Conservation (phyloP, 768 basidiomycete species). For the Suillus paluster region DNA sequence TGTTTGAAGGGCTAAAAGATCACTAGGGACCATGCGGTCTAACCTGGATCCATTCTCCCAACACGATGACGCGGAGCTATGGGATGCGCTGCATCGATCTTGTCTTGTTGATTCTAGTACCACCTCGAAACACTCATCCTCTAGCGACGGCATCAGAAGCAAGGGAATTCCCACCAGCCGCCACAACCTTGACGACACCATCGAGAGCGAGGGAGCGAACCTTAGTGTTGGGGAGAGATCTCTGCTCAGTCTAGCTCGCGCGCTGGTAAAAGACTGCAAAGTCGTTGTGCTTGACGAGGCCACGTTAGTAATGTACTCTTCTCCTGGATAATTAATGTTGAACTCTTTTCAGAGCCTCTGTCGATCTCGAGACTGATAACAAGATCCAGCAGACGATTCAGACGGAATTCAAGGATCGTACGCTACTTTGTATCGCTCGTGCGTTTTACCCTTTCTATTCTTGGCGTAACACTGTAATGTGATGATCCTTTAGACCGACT, state of each 20-base stretch:
- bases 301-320: slow-evolving; percentile 32
- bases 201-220: slow-evolving; percentile 59
- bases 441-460: slow-evolving; percentile 23
- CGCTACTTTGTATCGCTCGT: slow-evolving; percentile 53
- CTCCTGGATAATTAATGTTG: slow-evolving; percentile 11
- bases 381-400: slow-evolving; percentile 55
- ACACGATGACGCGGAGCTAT: slow-evolving; percentile 67
- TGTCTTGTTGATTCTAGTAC: slow-evolving; percentile 42
- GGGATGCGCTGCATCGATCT: slow-evolving; percentile 74
- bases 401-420: slow-evolving; percentile 51
- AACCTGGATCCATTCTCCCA: slow-evolving; percentile 62
- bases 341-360: slow-evolving; percentile 33
- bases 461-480: background rate
- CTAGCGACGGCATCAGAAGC: slow-evolving; percentile 23
- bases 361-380: slow-evolving; percentile 52
- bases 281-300: too few relatives aligned
- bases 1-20: slow-evolving; percentile 28
- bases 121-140: slow-evolving; percentile 14
- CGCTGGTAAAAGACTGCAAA: too few relatives aligned
- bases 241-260: too few relatives aligned
- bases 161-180: slow-evolving; percentile 31
- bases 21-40: slow-evolving; percentile 57
- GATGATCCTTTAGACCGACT: slow-evolving; percentile 40
- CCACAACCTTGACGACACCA: slow-evolving; percentile 53
- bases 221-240: slow-evolving; percentile 29